These are phyloP conservation scores for Diaporthe velutina DNA, from an alignment of 2,329 filamentous ascomycete genomes.

Conservation along the genomic window DNA sequence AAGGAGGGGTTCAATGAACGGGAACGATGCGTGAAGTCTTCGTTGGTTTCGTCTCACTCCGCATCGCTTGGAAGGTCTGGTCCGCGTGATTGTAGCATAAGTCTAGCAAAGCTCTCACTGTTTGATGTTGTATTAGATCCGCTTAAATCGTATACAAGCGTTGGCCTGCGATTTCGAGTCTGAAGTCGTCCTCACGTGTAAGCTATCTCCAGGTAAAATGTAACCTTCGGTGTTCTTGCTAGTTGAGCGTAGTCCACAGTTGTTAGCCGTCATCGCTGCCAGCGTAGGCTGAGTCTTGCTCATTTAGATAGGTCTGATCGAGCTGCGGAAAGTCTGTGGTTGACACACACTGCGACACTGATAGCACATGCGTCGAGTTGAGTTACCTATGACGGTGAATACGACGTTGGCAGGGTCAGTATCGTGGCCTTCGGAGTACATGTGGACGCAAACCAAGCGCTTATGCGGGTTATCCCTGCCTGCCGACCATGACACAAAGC, in stretches of 20 bases:
- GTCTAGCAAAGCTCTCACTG: not conserved
- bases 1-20: not conserved
- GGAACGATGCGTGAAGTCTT: not conserved
- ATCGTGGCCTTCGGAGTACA: not conserved
- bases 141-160: not conserved
- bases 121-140: not conserved
- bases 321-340: not conserved
- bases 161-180: too few species aligned
- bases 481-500: not conserved
- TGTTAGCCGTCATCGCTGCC: not conserved
- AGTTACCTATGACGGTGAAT: too few species aligned
- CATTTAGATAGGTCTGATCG: not conserved
- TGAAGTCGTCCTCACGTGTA: not conserved
- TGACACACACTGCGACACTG: not conserved
- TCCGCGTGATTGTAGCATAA: not conserved
- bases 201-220: not conserved
- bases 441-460: not conserved
- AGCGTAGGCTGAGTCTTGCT: not conserved
- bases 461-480: constrained; percentile 3
- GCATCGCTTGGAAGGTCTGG: not conserved
- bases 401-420: not conserved
- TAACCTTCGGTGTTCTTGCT: too few species aligned
- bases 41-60: not conserved
- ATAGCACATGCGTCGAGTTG: not conserved
- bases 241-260: not conserved